phyloP scores from a whole-genome alignment of 2,329 filamentous ascomycete genomes.

The Camptophora hylomeconis region DNA sequence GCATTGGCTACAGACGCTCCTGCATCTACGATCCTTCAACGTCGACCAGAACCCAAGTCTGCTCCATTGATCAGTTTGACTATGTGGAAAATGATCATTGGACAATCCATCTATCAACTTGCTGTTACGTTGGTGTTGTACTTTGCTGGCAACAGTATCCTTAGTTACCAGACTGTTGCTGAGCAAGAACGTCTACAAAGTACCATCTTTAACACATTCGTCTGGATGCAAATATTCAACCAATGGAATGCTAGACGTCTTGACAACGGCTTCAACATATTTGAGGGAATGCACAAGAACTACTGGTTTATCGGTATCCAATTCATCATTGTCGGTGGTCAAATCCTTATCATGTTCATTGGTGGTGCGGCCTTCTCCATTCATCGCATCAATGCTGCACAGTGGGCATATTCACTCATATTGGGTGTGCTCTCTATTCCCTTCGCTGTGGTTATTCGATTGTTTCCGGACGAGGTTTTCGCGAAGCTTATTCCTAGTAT shows the following conservation, averaged over 20 bases:
- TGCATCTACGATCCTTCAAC: slow-evolving; percentile 39
- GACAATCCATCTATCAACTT: slow-evolving; percentile 26
- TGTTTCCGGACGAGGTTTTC: slow-evolving; percentile 40
- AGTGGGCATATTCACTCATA: slow-evolving; percentile 44
- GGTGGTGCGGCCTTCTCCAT: slow-evolving; percentile 44
- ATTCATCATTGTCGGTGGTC: slow-evolving; percentile 43
- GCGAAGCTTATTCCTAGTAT: slow-evolving; percentile 26
- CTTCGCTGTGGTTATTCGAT: slow-evolving; percentile 36
- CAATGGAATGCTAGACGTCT: slow-evolving; percentile 52
- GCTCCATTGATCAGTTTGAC: slow-evolving; percentile 29
- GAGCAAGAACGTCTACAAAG: slow-evolving; percentile 40
- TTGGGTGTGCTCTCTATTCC: slow-evolving; percentile 37
- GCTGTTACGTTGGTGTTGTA: slow-evolving; percentile 28
- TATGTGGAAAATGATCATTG: slow-evolving; percentile 31
- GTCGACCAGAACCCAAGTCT: slow-evolving; percentile 30
- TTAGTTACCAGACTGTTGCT: slow-evolving; percentile 33
- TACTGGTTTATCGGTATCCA: slow-evolving; percentile 47
- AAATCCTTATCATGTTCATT: slow-evolving; percentile 45
- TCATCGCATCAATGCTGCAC: slow-evolving; percentile 33
- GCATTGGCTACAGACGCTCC: slow-evolving; percentile 50
- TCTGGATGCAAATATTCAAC: slow-evolving; percentile 64
- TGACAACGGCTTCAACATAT: slow-evolving; percentile 50
- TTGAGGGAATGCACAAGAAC: slow-evolving; percentile 45
- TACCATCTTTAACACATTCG: slow-evolving; percentile 56
- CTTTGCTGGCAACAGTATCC: slow-evolving; percentile 45